Evolutionary conservation across 345 rosid genomes (phyloP), one percentile per base, ranked within the genome.

Genomic region (Gossypium thurberi): DNA sequence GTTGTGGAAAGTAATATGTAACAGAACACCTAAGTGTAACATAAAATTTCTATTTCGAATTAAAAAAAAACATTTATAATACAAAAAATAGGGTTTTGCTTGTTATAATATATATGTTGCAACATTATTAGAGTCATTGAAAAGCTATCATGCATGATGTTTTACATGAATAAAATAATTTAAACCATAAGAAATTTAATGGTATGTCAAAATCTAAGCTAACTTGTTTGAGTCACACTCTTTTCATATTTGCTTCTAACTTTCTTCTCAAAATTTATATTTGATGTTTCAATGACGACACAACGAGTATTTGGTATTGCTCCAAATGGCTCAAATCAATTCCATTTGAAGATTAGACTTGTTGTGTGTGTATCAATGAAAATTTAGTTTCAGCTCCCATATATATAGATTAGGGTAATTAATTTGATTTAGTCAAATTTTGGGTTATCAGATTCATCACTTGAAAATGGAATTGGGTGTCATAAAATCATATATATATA

Each of bases 361-460:
- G 12, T 74, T 47, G 5, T 11, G 4, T 23, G 8, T 20, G 47
- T 61, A 18, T 64, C 15, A 50, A 52, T 51, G 57, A 67, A 57
- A 42, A 42, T 3, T 44, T 52, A 52, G 55, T 51, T 73, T 77
- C 69, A 43, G 48, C 28, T 1, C 13, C 28, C 47, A 48, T 8
- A 12, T 23, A 12, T 12, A 11, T 55, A 8, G 10, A 55, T 73
- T 50, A 51, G 44, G 1, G 64, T 70, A n/a, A 47, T 53, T 63
- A 18, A n/a, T 63, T 59, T 60, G 62, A 68, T 76, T 74, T 47
- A 70, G 76, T 76, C 80, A 79, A 79, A 60, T 47, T 50, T 63
- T 56, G 65, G 74, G 77, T 70, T 77, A 65, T 78, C 78, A 50
- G 75, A 65, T 78, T 33, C 40, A 33, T 33, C 40, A 33, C 40